Evolutionary conservation across 352 stramenopile species (phyloP), one percentile per base, ranked within the genome.

Genomic region (Blastocystis sp.): DNA sequence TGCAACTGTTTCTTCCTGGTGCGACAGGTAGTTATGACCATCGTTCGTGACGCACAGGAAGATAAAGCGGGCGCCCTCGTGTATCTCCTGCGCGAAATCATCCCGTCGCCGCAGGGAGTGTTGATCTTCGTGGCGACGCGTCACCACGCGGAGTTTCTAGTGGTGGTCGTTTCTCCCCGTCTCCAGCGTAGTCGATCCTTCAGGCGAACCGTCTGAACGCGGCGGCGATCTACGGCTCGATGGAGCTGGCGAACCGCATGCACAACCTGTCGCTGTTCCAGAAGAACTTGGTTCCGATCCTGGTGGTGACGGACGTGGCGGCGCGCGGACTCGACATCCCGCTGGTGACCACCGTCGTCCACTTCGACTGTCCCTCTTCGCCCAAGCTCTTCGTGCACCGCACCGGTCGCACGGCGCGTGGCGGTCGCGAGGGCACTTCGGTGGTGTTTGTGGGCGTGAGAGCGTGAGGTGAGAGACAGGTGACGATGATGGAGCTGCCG

Each of bases 71-170:
- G 94, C 18, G 91, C 97, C 14, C 92, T 99, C 63, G 87, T 99
- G 48, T 97, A 97, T 88, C 90, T 99, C 64, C 87, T 99, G 65
- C 90, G 93, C 48, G 92, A 98, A 67, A 94, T 99, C 77, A 91
- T 97, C 84, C 92, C 92, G 8, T 89, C 90, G 63, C 90, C 91
- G 36, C 90, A 97, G 40, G 91, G 98, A 81, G 98, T 94, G 18
- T 95, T 99, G 46, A 92, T 99, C 40, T 99, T 99, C 87, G 93
- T 93, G 2, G 95, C 96, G 6, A 99, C 96, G 34, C 90, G 94
- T 27, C 95, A 99, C 89, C 96, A 99, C 89, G 94, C 97, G 8
- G 97, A 99, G 89, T 97, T 98, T 76, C 86, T 99, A n/a, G 91
- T 96, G 79, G 93, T 78, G 67, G 94, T n/a, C 86, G 97, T 88